Percentiles rank a stretch among this genome's conserved stretches.
Evolutionary conservation across 208 protist genomes (phyloP).

Genomic region (Crithidia expoeki): DNA sequence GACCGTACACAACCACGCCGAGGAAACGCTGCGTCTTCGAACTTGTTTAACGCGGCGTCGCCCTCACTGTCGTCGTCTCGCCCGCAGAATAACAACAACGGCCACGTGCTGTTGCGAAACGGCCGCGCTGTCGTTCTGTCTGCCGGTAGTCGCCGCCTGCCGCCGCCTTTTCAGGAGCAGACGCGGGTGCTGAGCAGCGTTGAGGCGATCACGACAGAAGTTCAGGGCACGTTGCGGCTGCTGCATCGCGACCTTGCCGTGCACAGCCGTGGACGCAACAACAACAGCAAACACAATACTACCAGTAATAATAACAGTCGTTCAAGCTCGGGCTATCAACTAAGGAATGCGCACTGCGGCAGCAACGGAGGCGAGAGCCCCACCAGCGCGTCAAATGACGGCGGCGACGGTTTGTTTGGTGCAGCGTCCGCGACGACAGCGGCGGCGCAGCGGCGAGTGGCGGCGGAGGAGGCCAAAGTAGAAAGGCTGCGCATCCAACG

Average conservation of each 20-base stretch:
- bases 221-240: conserved; percentile 39
- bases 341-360: background rate
- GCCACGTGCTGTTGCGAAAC: conserved; percentile 27
- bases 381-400: background rate
- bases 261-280: conserved; percentile 13
- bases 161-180: conserved; percentile 60
- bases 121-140: conserved; percentile 34
- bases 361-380: background rate
- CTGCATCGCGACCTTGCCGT: conserved; percentile 36
- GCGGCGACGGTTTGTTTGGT: background rate
- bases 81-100: background rate
- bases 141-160: conserved; percentile 43
- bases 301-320: background rate
- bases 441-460: conserved; percentile 15
- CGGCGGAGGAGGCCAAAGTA: conserved; percentile 31
- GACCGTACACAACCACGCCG: background rate
- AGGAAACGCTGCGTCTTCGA: background rate
- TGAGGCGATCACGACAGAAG: conserved; percentile 25
- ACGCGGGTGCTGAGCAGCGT: conserved; percentile 30
- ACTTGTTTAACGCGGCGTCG: background rate
- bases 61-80: background rate
- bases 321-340: background rate
- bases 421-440: conserved; percentile 1
- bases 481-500: conserved; percentile 42
- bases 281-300: background rate